Base-by-base conservation (phyloP, 208 protist genomes). In the Acanthamoeba healyi region DNA sequence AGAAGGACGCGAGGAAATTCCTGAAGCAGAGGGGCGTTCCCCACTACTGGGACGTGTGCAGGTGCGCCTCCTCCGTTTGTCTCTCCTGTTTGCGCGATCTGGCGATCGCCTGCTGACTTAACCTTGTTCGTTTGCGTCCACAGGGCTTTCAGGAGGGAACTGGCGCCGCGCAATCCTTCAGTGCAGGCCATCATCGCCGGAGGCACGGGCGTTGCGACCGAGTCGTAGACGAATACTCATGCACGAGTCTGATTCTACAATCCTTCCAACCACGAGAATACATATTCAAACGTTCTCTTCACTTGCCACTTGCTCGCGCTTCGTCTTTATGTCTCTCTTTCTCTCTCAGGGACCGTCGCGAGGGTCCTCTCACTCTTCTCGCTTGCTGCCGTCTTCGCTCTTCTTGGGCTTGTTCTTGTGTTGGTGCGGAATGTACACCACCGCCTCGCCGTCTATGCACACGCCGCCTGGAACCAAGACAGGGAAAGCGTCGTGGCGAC, bases 21-120 rank as follows among this genome's bases (percentile, higher is more conserved):
- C 44, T 96, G 40, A 70, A 94, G 90, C 65, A 95, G 26, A 56
- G 87, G 4, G 29, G 42, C 19, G 92, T 94, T 10, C 91, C 86
- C 15, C 95, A 96, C 34, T 96, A 74, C 92, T 96, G 86, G 86
- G 95, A 96, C 22, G 70, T 34, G 15, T 79, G 70, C 70, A 79
- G 40, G 70, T 79, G 4, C 36, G 36, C 4, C 38, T 26, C 38
- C 24, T 79, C 40, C 9, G 7, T 79, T 49, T 29, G 1, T 34
- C 32, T 42, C 65, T 24, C 5, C 36, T 34, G 0, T 26, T 49
- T 44, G 6, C 5, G 19, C 36, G 61, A 67, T 67, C n/a, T n/a
- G n/a, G n/a, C n/a, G n/a, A n/a, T n/a, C 49, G 6, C 15, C 15
- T 61, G 19, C 19, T 61, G 54, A 61, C 54, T 61, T 19, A 15